phyloP scores from a whole-genome alignment of 1,284 basidiomycete species.

The Cutaneotrichosporon curvatum region DNA sequence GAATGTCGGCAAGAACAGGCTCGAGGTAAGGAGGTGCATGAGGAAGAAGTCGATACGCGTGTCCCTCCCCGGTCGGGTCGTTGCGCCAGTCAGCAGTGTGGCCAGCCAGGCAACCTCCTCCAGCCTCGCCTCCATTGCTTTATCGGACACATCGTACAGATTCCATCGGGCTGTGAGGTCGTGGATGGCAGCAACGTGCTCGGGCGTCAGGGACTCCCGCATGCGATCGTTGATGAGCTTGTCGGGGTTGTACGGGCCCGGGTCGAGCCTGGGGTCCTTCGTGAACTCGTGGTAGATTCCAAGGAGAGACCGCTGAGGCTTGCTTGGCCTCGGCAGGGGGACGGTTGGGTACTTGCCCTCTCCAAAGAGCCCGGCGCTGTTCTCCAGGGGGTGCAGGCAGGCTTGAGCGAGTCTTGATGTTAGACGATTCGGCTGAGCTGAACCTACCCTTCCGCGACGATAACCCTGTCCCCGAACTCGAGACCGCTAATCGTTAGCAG shows the following conservation, averaged over 20 bases:
- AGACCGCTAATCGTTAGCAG: slow-evolving; percentile 38
- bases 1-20: slow-evolving; percentile 56
- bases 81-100: slow-evolving; percentile 54
- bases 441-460: slow-evolving; percentile 53
- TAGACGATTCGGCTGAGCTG: too few species aligned
- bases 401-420: slow-evolving; percentile 59
- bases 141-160: slow-evolving; percentile 46
- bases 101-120: slow-evolving; percentile 55
- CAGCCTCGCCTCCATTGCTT: slow-evolving; percentile 46
- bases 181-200: slow-evolving; percentile 50
- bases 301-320: slow-evolving; percentile 13
- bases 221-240: slow-evolving; percentile 50
- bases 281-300: slow-evolving; percentile 29
- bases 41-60: slow-evolving; percentile 63
- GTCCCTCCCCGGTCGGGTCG: slow-evolving; percentile 51
- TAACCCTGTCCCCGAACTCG: slow-evolving; percentile 55
- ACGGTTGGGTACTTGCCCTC: too few species aligned
- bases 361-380: slow-evolving; percentile 60
- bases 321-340: not conserved
- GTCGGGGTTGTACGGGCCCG: slow-evolving; percentile 54
- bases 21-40: slow-evolving; percentile 62
- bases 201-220: slow-evolving; percentile 45
- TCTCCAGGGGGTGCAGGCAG: slow-evolving; percentile 96
- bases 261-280: slow-evolving; percentile 41
- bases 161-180: slow-evolving; percentile 52